A percentile compares a stretch with the other conserved stretches of the same genome.
These are phyloP conservation scores for Buddleja alternifolia DNA, from an alignment of 257 asterid genomes.

Conservation along the genomic window DNA sequence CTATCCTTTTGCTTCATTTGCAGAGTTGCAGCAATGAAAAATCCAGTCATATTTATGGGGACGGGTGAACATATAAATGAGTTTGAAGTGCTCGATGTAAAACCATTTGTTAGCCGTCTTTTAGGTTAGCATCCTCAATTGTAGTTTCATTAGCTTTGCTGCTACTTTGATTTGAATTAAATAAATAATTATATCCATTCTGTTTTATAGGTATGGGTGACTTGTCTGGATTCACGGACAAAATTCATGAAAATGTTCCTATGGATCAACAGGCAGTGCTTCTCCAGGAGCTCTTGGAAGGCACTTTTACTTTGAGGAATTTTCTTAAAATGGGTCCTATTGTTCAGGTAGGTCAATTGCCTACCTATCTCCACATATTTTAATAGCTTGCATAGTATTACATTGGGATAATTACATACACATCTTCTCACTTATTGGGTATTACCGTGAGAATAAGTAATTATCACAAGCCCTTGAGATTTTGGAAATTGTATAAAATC, in stretches of 20 bases:
- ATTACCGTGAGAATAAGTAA: no score
- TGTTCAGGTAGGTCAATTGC: conserved; percentile 71
- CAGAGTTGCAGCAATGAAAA: conserved; percentile 97
- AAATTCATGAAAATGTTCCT: conserved; percentile 93
- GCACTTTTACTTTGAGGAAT: conserved; percentile 84
- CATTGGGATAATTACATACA: background rate
- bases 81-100: conserved; percentile 92
- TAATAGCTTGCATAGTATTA: no score
- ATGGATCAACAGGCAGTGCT: conserved; percentile 99
- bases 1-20: conserved; percentile 33
- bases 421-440: background rate
- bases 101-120: conserved; percentile 98
- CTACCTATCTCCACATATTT: background rate
- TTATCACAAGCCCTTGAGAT: no score
- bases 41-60: conserved; percentile 93
- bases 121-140: conserved; percentile 58
- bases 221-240: conserved; percentile 98
- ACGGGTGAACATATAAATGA: conserved; percentile 99
- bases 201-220: conserved; percentile 83
- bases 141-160: conserved; percentile 3
- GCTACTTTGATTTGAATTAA: background rate
- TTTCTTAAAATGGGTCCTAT: conserved; percentile 94
- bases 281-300: conserved; percentile 92
- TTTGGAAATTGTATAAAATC: no score
- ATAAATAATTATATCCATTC: background rate